Base-by-base conservation (phyloP, 768 basidiomycete genomes). In the Coprinellus micaceus region DNA sequence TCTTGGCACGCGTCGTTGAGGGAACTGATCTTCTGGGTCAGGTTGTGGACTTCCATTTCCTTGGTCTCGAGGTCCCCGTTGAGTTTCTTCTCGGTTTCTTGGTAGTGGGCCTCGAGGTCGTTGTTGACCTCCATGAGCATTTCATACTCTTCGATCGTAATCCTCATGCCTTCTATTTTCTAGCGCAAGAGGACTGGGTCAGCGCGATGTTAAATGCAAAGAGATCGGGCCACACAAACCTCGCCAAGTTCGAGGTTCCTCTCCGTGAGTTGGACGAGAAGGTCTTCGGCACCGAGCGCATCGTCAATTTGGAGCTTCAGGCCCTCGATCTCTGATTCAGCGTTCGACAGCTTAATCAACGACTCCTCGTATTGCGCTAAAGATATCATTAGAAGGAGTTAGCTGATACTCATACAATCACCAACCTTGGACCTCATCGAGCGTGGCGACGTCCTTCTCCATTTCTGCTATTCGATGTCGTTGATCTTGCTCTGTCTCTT, bases 141-240 rank as follows among this genome's bases (percentile, higher is more conserved):
- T 67, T 99, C 97, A 3, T 98, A 83, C 64, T 99, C 97, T 68
- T 98, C 96, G 53, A 98, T 93, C 0, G 91, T 91, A 53, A 92
- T 87, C 12, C 93, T 83, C 90, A 98, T 95, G 71, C 98, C 94
- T 68, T 98, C 97, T 61, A 98, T 94, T 84, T 94, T 95, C 91
- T 95, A 63, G n/a, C n/a, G n/a, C n/a, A 4, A 22, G 36, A 29
- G 47, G 24, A 17, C 22, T 19, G 46, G n/a, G 24, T 59, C 11
- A 64, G 19, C 36, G 28, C 1, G 21, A 21, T n/a, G 22, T 45
- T 3, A 48, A 17, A 9, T 36, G 10, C n/a, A 47, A 2, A 30
- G 28, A 21, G 24, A 22, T 4, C 2, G 7, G 41, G 29, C 21
- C n/a, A 62, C 72, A 33, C 33, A 52, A 61, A 92, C 93, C 80